Evolutionary conservation across 768 basidiomycete species (phyloP), one percentile per base, ranked within the genome.

Genomic region (Suillus variegatus): DNA sequence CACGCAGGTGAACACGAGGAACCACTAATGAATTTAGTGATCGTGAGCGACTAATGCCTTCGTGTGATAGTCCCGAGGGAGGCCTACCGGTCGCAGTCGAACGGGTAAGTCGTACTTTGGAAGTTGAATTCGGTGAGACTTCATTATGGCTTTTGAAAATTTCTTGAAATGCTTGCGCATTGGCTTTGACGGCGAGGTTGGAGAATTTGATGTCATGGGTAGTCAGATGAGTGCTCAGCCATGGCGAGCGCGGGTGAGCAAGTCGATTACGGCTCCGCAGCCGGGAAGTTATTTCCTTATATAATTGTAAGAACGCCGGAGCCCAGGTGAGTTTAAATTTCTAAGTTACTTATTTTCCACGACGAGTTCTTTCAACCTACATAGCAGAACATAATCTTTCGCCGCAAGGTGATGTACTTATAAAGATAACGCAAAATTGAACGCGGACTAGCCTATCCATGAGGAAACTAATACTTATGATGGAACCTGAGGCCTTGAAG

Each of bases 31-130:
- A 32, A 32, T 20, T 54, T 32, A 32, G 5, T 18, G 28, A 20
- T 54, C n/a, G 40, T 70, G 52, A 70, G 68, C n/a, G 67, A 9
- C 63, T 62, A 41, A 14, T 13, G 60, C 25, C 6, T 12, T 3
- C 40, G 20, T 51, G 49, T 58, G 36, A 49, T 16, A 49, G 60
- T 52, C 51, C 28, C 10, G 43, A 2, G 54, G 54, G 57, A 63
- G 32, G 61, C 81, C 70, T 66, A 92, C 91, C 73, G 90, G 91
- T 63, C 92, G 86, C 43, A 94, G 72, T 54, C 91, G 86, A 56
- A 94, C 74, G 28, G 92, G 92, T 69, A 89, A 71, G 71, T 92
- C 84, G 72, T 89, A 89, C 73, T 84, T 86, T 56, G 88, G 87
- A 69, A 93, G 77, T 25, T 76, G 82, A 63, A 92, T 71, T 63